Percentiles rank a stretch among this genome's conserved stretches.
phyloP scores from a whole-genome alignment of 805 yeast genomes.

The Saccharomycopsis fibuligera region DNA sequence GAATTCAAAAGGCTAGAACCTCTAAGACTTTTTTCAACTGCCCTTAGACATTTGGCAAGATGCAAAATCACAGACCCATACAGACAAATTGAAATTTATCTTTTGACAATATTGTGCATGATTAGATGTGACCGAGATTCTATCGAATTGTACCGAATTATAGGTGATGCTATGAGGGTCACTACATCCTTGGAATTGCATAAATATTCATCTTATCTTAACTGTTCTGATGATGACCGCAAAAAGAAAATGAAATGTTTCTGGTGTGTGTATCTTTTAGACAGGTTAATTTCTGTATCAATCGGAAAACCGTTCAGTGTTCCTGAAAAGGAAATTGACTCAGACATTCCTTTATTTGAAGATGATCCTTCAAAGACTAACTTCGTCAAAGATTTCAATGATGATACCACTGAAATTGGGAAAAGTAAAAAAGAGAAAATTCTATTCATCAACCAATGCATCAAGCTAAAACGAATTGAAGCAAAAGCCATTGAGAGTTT shows the following conservation, averaged over 20 bases:
- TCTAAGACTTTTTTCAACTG: conserved; percentile 50
- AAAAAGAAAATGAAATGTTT: conserved; percentile 47
- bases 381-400: conserved; percentile 13
- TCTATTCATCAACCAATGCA: conserved; percentile 50
- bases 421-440: conserved; percentile 13
- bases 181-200: conserved; percentile 35
- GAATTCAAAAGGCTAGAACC: conserved; percentile 51
- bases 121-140: conserved; percentile 59
- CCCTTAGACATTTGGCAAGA: conserved; percentile 48
- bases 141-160: conserved; percentile 44
- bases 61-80: conserved; percentile 32
- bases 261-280: conserved; percentile 60
- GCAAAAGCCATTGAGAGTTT: conserved; percentile 51
- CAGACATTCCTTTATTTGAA: conserved; percentile 44
- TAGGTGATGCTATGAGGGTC: conserved; percentile 45
- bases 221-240: conserved; percentile 24
- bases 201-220: conserved; percentile 31
- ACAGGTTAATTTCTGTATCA: conserved; percentile 54
- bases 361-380: conserved; percentile 34
- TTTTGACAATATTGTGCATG: conserved; percentile 47
- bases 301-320: conserved; percentile 53
- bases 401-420: background rate
- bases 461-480: conserved; percentile 52
- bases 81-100: conserved; percentile 43
- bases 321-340: conserved; percentile 44